These are phyloP conservation scores for Aegilops speltoides DNA, from an alignment of 176 grass and related monocot genomes.

Conservation along the genomic window DNA sequence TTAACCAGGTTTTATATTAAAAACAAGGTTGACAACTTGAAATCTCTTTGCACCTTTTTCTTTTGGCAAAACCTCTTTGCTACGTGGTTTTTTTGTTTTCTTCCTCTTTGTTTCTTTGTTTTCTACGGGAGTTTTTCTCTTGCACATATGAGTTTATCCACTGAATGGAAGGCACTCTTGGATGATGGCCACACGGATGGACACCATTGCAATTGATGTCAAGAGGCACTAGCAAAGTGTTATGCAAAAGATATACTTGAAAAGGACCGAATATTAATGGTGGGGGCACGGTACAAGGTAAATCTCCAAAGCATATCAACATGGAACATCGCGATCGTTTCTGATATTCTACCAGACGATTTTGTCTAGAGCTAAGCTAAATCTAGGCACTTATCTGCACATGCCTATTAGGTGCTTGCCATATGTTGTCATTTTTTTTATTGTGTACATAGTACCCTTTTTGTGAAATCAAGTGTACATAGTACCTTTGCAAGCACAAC, in stretches of 20 bases:
- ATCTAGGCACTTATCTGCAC: neutral
- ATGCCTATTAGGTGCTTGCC: neutral
- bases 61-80: neutral
- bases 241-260: conserved; percentile 9
- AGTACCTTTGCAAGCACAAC: neutral
- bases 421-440: neutral
- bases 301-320: conserved; percentile 37
- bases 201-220: conserved; percentile 22
- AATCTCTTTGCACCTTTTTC: too few relatives aligned
- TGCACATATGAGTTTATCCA: neutral
- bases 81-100: neutral
- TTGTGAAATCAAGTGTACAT: too few relatives aligned
- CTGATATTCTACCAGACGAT: conserved; percentile 11
- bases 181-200: conserved; percentile 31
- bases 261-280: conserved; percentile 21
- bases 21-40: neutral
- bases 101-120: neutral
- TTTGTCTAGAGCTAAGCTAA: neutral
- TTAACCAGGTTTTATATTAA: neutral
- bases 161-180: conserved; percentile 10
- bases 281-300: conserved; percentile 30
- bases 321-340: conserved; percentile 4
- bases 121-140: neutral
- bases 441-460: neutral
- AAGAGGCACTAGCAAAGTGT: conserved; percentile 26